These are phyloP conservation scores for Mimosa bimucronata DNA, from an alignment of 306 rosid genomes.

Conservation along the genomic window DNA sequence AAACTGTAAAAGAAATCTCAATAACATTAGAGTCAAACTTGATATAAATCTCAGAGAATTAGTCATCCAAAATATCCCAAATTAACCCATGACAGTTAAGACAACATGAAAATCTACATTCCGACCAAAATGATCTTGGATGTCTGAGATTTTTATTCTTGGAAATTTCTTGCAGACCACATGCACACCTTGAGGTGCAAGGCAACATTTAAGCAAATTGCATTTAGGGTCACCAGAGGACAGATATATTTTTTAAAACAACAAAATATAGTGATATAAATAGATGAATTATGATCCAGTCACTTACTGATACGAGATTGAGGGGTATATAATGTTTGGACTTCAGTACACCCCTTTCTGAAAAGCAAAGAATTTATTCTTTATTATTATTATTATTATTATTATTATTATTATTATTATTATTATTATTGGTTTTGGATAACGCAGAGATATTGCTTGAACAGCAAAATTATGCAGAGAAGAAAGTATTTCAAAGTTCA, in stretches of 20 bases:
- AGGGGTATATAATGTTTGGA: slow-evolving; percentile 93
- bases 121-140: slow-evolving; percentile 69
- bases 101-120: neutral
- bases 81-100: neutral
- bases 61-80: slow-evolving; percentile 20
- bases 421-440: too few species aligned
- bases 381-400: too few species aligned
- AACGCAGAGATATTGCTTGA: slow-evolving; percentile 77
- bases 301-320: too few species aligned
- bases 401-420: too few species aligned
- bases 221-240: slow-evolving; percentile 12
- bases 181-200: slow-evolving; percentile 86
- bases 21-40: neutral
- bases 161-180: slow-evolving; percentile 91
- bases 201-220: slow-evolving; percentile 2
- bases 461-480: slow-evolving; percentile 62
- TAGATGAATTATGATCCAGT: slow-evolving; percentile 4
- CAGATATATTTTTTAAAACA: neutral
- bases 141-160: slow-evolving; percentile 86
- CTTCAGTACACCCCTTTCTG: slow-evolving; percentile 93
- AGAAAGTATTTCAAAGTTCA: neutral
- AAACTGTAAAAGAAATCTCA: slow-evolving; percentile 9
- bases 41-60: slow-evolving; percentile 36
- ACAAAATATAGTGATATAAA: neutral
- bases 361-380: slow-evolving; percentile 71